Base-by-base conservation (phyloP, 768 basidiomycete genomes). In the Suillus sp. region DNA sequence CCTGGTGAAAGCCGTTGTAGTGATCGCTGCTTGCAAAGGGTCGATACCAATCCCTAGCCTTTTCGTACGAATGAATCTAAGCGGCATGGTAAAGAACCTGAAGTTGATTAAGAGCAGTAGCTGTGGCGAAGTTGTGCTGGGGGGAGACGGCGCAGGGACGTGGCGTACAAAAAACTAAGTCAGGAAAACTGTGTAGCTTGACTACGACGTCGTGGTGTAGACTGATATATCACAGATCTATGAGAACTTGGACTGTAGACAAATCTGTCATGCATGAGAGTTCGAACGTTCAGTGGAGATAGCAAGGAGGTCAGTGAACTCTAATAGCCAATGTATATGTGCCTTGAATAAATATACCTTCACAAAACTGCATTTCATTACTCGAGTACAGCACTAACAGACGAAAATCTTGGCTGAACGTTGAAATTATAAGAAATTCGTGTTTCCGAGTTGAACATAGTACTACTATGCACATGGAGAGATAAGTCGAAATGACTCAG, bases 21-120 rank as follows among this genome's bases (percentile, higher is more conserved):
- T 62, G 27, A 77, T 64, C 2, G 75, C 77, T 37, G 67, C 67
- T 40, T 70, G 71, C 59, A 80, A 73, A 1, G 72, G 71, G 47
- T 73, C 73, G 8, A 70, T 63, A 51, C 73, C 71, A 13, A 70
- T 64, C 11, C 55, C 67, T 0, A 70, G 68, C 30, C 71, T 64
- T 57, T 65, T 74, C 40, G 73, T 71, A 48, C 72, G 72, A 48
- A 74, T 58, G 51, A 70, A 69, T 55, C 65, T 72, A 37, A 76
- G 56, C 40, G 76, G 75, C 75, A 76, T 77, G 62, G 69, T 68
- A 61, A 57, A 40, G 25, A 40, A 45, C n/a, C n/a, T n/a, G n/a
- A n/a, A 56, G 22, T 38, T 25, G 37, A 56, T 27, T 38, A 16
- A 56, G 18, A 27, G 14, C 1, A 37, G 14, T 22, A 55, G 37